Conservation (phyloP, 176 grass and related monocot species). For the Musa beccarii region DNA sequence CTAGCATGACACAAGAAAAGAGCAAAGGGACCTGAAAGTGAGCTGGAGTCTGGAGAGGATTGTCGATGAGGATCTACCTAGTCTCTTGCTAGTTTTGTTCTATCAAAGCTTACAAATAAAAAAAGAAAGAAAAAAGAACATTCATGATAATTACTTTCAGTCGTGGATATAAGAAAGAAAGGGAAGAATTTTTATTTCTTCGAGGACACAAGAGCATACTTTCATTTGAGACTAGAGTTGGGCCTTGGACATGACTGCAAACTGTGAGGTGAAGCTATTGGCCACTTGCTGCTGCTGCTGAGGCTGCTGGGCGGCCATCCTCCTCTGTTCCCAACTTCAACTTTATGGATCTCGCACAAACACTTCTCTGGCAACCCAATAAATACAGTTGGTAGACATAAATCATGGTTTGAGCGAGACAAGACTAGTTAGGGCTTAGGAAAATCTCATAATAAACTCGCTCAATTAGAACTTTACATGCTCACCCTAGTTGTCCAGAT, state of each 20-base stretch:
- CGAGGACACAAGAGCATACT: slow-evolving; percentile 15
- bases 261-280: slow-evolving; percentile 51
- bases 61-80: slow-evolving; percentile 80
- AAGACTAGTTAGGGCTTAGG: too few relatives aligned
- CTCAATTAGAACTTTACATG: too few relatives aligned
- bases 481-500: too few relatives aligned
- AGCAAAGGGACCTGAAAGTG: slow-evolving; percentile 49
- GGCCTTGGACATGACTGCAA: slow-evolving; percentile 60
- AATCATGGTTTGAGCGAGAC: too few relatives aligned
- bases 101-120: slow-evolving; percentile 42
- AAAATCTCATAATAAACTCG: too few relatives aligned
- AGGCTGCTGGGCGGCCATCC: slow-evolving; percentile 52
- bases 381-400: too few relatives aligned
- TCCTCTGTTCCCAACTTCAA: too few relatives aligned
- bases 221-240: slow-evolving; percentile 87
- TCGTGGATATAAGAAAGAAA: background rate
- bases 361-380: too few relatives aligned
- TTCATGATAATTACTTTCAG: background rate
- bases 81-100: slow-evolving; percentile 76
- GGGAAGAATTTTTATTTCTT: background rate
- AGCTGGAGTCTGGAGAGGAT: slow-evolving; percentile 66
- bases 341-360: too few relatives aligned
- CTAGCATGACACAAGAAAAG: background rate
- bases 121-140: background rate
- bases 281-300: slow-evolving; percentile 16